Evolutionary conservation across 2,329 filamentous ascomycete species (phyloP).

Genomic region (Ilyonectria robusta): DNA sequence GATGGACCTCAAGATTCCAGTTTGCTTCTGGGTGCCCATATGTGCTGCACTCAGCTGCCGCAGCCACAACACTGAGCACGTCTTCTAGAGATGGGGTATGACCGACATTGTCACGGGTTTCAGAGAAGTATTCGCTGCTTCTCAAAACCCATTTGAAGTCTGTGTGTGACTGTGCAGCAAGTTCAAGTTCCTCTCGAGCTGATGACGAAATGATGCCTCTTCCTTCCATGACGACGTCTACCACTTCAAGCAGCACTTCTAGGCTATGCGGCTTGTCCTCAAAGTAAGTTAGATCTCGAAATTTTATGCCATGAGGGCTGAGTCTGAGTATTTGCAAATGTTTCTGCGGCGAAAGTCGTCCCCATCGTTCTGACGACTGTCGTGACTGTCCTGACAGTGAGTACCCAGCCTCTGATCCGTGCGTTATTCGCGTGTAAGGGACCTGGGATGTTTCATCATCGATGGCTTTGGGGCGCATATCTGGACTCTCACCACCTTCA

Average conservation of each 20-base stretch:
- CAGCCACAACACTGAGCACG: conserved; percentile 11
- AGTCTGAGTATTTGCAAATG: conserved; percentile 15
- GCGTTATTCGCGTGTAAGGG: conserved; percentile 17
- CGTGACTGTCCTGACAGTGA: conserved; percentile 15
- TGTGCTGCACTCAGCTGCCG: conserved; percentile 22
- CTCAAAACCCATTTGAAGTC: conserved; percentile 6
- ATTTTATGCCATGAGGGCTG: conserved; percentile 3
- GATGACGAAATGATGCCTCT: conserved; percentile 10
- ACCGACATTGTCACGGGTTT: conserved; percentile 12
- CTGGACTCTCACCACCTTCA: too few relatives aligned
- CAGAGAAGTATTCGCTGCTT: conserved; percentile 18
- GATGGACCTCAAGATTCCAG: conserved; percentile 31
- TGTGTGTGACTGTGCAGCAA: background rate
- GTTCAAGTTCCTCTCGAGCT: background rate
- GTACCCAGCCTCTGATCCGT: conserved; percentile 23
- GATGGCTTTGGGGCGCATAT: too few relatives aligned
- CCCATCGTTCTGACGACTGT: conserved; percentile 2
- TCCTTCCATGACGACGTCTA: conserved; percentile 19
- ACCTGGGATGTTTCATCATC: too few relatives aligned
- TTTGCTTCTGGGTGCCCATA: conserved; percentile 17
- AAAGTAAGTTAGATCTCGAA: conserved; percentile 15
- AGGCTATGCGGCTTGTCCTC: conserved; percentile 8
- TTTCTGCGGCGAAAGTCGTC: conserved; percentile 18
- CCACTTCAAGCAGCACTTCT: background rate
- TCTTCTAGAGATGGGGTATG: conserved; percentile 25